Base-by-base conservation (phyloP, 2,329 filamentous ascomycete species). In the Bimuria novae-zelandiae region DNA sequence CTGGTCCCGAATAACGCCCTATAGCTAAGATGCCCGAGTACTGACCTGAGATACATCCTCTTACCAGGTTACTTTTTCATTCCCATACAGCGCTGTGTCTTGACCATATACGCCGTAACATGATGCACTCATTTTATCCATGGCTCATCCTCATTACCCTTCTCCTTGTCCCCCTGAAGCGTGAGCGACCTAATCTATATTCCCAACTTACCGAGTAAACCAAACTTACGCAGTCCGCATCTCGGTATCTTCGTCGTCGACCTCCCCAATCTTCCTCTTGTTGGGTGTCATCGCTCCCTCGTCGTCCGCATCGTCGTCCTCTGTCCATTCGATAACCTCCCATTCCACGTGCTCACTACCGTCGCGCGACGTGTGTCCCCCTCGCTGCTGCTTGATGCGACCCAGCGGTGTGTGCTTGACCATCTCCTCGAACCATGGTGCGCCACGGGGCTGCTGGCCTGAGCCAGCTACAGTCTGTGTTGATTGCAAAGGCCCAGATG, bases 341-440 rank as follows among this genome's bases (percentile, higher is more conserved):
- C 90, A 96, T 67, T 94, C 88, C 10, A 94, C 82, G 39, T 79
- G 83, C 32, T 86, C 82, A 23, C 77, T 80, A 14, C 87, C 87
- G 68, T 90, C 85, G n/a, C 76, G 75, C 45, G 82, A 86, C 29
- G 80, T 75, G 22, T 84, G 82, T 52, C 82, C 82, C 14, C 84
- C 84, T 54, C 79, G 80, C 66, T 81, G 82, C 61, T 84, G 83
- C 69, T 84, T 85, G 72, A 89, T 79, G 45, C 81, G 85, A 1
- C 89, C 89, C 36, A 96, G 76, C 33, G 80, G 80, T 60, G 89
- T 92, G 49, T 90, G 87, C 64, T 89, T 83, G 2, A 95, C 83
- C 79, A 96, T 82, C 58, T 84, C 84, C 63, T 96, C 90, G 62
- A 96, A 93, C 90, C 91, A 96, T 0, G 91, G 89, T 23, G 93